These are phyloP conservation scores for Fraxinus xanthoxyloides DNA, from an alignment of 305 asterid genomes.

Conservation along the genomic window DNA sequence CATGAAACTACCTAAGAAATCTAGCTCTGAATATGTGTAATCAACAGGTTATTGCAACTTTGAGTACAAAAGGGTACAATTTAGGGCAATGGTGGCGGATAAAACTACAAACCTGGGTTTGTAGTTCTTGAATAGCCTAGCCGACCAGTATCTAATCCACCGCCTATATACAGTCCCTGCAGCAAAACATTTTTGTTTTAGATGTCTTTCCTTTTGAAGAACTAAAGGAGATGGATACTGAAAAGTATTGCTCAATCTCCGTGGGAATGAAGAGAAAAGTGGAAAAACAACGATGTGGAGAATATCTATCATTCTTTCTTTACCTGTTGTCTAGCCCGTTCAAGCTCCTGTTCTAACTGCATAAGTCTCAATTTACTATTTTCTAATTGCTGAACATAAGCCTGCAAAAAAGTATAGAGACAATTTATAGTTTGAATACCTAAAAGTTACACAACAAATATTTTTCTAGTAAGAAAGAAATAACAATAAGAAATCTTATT, in stretches of 20 bases:
- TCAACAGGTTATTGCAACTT: background rate
- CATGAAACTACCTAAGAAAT: background rate
- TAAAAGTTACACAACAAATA: background rate
- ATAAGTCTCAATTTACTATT: slow-evolving; percentile 67
- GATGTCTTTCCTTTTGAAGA: slow-evolving; percentile 10
- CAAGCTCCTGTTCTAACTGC: slow-evolving; percentile 89
- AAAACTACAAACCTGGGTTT: slow-evolving; percentile 62
- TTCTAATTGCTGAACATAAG: slow-evolving; percentile 93
- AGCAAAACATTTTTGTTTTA: slow-evolving; percentile 21
- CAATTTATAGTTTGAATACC: slow-evolving; percentile 8
- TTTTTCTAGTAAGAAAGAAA: background rate
- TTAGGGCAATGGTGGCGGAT: background rate
- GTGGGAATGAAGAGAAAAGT: background rate
- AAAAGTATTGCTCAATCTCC: background rate
- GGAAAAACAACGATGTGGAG: slow-evolving; percentile 4
- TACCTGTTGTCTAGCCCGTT: slow-evolving; percentile 75
- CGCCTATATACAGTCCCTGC: slow-evolving; percentile 55
- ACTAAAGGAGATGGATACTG: background rate
- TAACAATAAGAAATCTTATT: background rate
- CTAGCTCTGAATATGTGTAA: background rate
- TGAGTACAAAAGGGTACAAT: background rate
- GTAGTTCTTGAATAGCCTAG: slow-evolving; percentile 45
- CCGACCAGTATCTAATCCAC: slow-evolving; percentile 55
- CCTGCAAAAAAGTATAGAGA: slow-evolving; percentile 42
- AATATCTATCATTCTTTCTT: slow-evolving; percentile 8